Evolutionary conservation across 306 rosid species (phyloP).

Genomic region (Quillaja saponaria): DNA sequence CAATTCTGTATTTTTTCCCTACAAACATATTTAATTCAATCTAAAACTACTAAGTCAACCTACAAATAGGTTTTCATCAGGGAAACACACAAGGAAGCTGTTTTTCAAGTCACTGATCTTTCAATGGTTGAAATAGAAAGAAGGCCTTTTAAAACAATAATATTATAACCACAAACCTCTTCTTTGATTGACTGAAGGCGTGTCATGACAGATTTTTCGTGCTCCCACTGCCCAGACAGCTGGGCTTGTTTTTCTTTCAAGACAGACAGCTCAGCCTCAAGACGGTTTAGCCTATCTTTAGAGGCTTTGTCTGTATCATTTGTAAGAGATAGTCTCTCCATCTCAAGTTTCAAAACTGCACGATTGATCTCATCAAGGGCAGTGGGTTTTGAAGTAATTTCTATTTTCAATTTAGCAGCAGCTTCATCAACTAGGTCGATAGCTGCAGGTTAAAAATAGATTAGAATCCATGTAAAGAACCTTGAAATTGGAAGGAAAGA

Average conservation of each 20-base stretch:
- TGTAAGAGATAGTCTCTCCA: conserved; percentile 91
- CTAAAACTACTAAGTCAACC: conserved; percentile 9
- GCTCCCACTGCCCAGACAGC: conserved; percentile 91
- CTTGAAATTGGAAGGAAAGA: not conserved
- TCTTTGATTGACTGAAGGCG: conserved; percentile 94
- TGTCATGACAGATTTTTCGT: conserved; percentile 95
- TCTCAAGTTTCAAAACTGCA: conserved; percentile 87
- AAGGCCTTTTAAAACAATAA: conserved; percentile 7
- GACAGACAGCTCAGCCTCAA: conserved; percentile 83
- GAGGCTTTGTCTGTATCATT: conserved; percentile 95
- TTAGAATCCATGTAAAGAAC: conserved; percentile 14
- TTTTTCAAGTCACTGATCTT: conserved; percentile 2
- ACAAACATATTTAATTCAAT: conserved; percentile 7
- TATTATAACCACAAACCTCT: conserved; percentile 51
- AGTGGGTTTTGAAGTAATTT: conserved; percentile 94
- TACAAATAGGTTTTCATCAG: not conserved
- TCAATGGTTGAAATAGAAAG: not conserved
- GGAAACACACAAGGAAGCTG: not conserved
- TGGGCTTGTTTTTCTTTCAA: conserved; percentile 81
- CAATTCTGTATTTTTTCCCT: too few species aligned
- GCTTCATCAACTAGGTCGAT: conserved; percentile 99
- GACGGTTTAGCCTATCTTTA: conserved; percentile 79
- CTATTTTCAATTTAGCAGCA: conserved; percentile 98
- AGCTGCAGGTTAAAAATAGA: conserved; percentile 56
- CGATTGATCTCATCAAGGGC: conserved; percentile 97